phyloP scores from a whole-genome alignment of 1,139 yeast species.

The Lodderomyces orthopsilosis region DNA sequence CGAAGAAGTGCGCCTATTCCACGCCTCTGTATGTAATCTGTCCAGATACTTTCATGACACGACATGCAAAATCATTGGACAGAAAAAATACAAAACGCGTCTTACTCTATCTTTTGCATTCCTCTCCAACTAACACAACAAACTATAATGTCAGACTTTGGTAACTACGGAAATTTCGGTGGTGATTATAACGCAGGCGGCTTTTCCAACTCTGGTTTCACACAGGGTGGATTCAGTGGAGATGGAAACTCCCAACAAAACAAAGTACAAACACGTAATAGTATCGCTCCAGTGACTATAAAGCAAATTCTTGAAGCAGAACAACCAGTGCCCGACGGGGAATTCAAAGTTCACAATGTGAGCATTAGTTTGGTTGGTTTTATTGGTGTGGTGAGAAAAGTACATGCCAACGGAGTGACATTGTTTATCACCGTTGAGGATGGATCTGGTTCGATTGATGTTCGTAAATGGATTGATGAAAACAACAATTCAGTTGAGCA shows the following conservation, averaged over 20 bases:
- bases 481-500: constrained; percentile 35
- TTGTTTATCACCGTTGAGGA: constrained; percentile 68
- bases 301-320: constrained; percentile 71
- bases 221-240: constrained; percentile 31
- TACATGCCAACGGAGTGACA: constrained; percentile 54
- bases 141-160: constrained; percentile 20
- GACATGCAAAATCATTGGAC: too few relatives aligned
- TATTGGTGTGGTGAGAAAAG: constrained; percentile 64
- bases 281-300: constrained; percentile 79
- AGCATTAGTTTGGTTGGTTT: constrained; percentile 60
- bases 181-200: constrained; percentile 29
- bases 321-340: constrained; percentile 70
- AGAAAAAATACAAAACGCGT: constrained; percentile 4
- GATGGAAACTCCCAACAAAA: constrained; percentile 21
- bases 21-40: too few relatives aligned
- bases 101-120: background rate
- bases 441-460: constrained; percentile 76
- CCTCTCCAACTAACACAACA: background rate
- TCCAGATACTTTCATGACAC: too few relatives aligned
- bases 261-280: constrained; percentile 32
- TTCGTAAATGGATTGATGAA: constrained; percentile 69
- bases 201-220: too few relatives aligned
- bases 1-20: too few relatives aligned
- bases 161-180: constrained; percentile 21
- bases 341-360: constrained; percentile 63